These are phyloP conservation scores for Septoria linicola DNA, from an alignment of 2,329 filamentous ascomycete species.

Conservation along the genomic window DNA sequence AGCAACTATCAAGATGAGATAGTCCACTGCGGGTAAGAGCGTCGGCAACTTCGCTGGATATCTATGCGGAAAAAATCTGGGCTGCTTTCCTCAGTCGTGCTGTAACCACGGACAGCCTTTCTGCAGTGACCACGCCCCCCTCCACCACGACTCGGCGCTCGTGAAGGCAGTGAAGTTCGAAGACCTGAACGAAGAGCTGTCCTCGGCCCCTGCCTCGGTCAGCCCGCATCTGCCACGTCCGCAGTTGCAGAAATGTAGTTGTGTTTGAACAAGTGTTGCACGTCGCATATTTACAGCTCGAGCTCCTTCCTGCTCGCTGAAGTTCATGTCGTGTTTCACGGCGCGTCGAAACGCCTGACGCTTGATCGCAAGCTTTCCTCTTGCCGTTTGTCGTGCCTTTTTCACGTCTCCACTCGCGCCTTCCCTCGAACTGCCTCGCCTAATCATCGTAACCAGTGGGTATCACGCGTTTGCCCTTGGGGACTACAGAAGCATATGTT, in stretches of 20 bases:
- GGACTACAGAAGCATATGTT: conserved; percentile 40
- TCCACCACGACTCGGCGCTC: too few species aligned
- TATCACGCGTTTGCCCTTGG: conserved; percentile 47
- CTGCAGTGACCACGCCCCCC: too few species aligned
- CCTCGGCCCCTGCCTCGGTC: too few species aligned
- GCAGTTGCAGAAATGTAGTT: neutral
- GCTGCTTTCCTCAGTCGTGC: too few species aligned
- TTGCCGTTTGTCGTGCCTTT: neutral
- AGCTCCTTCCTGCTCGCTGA: neutral
- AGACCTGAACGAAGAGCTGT: too few species aligned
- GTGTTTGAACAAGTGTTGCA: neutral
- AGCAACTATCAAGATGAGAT: too few species aligned
- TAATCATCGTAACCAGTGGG: conserved; percentile 50
- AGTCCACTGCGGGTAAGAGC: too few species aligned
- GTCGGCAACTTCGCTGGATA: too few species aligned
- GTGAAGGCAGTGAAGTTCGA: too few species aligned
- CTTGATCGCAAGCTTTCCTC: neutral
- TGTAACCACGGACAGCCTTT: too few species aligned
- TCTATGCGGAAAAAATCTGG: too few species aligned
- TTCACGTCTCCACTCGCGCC: neutral
- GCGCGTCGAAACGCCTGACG: neutral
- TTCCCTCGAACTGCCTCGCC: neutral
- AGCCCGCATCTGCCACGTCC: too few species aligned
- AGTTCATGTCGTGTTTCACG: neutral
- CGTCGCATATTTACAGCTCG: neutral